Evolutionary conservation across 2,329 filamentous ascomycete species (phyloP).

Genomic region (Zalaria sp.): DNA sequence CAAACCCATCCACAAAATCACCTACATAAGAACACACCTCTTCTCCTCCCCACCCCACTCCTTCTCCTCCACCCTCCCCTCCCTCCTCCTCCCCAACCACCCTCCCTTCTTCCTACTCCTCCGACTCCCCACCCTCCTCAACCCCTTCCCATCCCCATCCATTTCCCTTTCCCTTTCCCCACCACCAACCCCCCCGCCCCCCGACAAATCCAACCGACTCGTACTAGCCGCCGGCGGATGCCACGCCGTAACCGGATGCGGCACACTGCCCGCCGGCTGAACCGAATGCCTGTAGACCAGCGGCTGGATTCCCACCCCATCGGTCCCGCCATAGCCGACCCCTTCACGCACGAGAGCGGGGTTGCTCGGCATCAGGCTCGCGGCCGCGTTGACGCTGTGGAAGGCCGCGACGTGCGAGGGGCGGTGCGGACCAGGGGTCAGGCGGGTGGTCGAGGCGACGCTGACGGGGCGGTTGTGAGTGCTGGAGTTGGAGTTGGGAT

Average conservation of each 20-base stretch:
- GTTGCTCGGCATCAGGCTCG: constrained; percentile 6
- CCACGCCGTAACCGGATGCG: constrained; percentile 20
- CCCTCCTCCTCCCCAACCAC: not conserved
- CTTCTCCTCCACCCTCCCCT: constrained; percentile 5
- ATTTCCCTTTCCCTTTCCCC: not conserved
- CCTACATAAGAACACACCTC: constrained; percentile 8
- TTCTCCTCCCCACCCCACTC: constrained; percentile 4
- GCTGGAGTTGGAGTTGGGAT: constrained; percentile 2
- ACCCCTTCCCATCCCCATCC: not conserved
- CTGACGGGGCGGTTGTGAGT: not conserved
- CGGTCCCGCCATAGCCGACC: too few species aligned
- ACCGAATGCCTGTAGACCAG: not conserved
- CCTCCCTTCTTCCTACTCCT: constrained; percentile 1
- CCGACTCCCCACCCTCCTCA: constrained; percentile 2
- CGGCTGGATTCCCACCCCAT: not conserved
- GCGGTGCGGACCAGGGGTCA: not conserved
- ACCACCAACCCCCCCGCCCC: not conserved
- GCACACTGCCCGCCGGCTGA: constrained; percentile 10
- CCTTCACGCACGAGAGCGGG: too few species aligned
- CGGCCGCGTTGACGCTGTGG: constrained; percentile 6
- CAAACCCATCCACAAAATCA: not conserved
- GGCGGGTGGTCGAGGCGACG: constrained; percentile 1
- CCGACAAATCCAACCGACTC: not conserved
- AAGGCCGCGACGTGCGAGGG: constrained; percentile 5
- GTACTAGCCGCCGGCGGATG: constrained; percentile 15